Conservation (phyloP, 2,329 filamentous ascomycete species). For the Sphaerulina populicola region DNA sequence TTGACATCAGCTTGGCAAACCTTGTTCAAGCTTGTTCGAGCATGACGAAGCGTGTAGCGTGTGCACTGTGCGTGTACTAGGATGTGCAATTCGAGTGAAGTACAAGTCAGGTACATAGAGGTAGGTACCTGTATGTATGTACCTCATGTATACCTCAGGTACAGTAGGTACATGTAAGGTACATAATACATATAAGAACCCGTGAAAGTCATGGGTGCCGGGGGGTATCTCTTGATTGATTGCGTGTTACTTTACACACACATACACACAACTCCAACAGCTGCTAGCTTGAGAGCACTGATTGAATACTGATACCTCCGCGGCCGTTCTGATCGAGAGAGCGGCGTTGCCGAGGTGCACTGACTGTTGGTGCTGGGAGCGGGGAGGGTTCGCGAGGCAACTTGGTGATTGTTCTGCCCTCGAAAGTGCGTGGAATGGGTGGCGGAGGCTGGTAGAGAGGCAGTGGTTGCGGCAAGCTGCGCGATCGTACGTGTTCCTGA, state of each 20-base stretch:
- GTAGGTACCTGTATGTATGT: no score
- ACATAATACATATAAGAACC: neutral
- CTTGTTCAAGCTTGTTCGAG: no score
- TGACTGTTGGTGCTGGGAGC: neutral
- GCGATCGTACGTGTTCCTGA: constrained; percentile 26
- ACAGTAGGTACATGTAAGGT: no score
- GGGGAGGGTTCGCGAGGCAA: constrained; percentile 15
- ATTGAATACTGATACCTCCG: constrained; percentile 29
- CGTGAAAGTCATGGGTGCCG: neutral
- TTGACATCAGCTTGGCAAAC: no score
- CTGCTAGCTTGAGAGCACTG: constrained; percentile 24
- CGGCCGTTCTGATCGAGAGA: constrained; percentile 23
- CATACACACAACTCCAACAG: neutral
- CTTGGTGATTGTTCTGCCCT: constrained; percentile 12
- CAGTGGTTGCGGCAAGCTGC: constrained; percentile 29
- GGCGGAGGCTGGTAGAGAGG: constrained; percentile 33
- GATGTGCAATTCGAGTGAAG: no score
- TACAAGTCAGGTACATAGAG: no score
- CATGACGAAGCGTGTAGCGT: no score
- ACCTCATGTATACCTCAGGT: no score
- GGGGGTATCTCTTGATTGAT: neutral
- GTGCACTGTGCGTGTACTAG: no score
- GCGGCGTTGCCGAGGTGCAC: constrained; percentile 12
- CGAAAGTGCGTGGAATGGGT: constrained; percentile 20
- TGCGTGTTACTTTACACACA: no score